Percentiles rank a stretch among this genome's conserved stretches.
Evolutionary conservation across 2,329 filamentous ascomycete genomes (phyloP).

Genomic region (Camillea tinctor): DNA sequence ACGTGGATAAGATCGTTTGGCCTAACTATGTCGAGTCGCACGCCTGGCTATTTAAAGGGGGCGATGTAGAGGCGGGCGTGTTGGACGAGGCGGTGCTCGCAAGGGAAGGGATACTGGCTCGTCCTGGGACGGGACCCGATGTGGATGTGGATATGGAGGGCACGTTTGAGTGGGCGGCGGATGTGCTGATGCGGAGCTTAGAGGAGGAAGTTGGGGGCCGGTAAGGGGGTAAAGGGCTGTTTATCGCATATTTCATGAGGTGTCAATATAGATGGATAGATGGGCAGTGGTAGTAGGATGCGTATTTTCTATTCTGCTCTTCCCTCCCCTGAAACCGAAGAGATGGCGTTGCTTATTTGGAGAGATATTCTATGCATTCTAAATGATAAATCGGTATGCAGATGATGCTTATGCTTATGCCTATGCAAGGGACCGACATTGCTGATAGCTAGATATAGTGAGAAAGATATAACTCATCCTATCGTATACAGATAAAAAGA

Average conservation of each 20-base stretch:
- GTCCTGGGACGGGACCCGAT: conserved; percentile 36
- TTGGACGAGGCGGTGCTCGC: conserved; percentile 47
- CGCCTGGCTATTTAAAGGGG: conserved; percentile 71
- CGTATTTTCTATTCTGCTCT: background rate
- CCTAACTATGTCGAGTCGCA: conserved; percentile 87
- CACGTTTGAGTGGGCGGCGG: conserved; percentile 68
- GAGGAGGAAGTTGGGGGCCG: conserved; percentile 22
- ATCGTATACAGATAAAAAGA: too few relatives aligned
- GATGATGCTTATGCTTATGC: too few relatives aligned
- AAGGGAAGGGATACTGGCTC: conserved; percentile 43
- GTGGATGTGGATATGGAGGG: conserved; percentile 54
- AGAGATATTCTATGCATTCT: too few relatives aligned
- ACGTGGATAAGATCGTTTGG: conserved; percentile 94
- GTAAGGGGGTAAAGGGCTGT: too few relatives aligned
- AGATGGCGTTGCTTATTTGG: too few relatives aligned
- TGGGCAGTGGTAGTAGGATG: background rate
- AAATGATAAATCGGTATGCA: too few relatives aligned
- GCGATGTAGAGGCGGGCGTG: conserved; percentile 59
- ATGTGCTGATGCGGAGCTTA: conserved; percentile 53
- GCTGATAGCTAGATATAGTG: too few relatives aligned
- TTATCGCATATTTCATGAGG: too few relatives aligned
- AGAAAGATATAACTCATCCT: too few relatives aligned
- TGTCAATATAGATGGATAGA: too few relatives aligned
- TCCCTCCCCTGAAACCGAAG: background rate
- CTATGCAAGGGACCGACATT: too few relatives aligned